These are phyloP conservation scores for Inonotus hispidus DNA, from an alignment of 1,284 basidiomycete species.

Conservation along the genomic window DNA sequence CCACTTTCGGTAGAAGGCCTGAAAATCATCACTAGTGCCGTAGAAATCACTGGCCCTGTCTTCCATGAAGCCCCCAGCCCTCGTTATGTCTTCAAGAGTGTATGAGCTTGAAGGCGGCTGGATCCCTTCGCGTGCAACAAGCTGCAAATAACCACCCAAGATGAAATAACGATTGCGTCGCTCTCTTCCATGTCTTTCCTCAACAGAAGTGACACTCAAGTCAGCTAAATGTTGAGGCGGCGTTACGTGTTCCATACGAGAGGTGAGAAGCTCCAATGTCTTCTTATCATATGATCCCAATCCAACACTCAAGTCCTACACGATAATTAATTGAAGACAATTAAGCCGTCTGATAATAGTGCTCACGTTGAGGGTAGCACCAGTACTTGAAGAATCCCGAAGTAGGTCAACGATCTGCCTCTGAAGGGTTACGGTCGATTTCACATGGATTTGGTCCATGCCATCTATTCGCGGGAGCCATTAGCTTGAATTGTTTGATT, in stretches of 20 bases:
- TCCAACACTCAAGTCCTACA: slow-evolving; percentile 59
- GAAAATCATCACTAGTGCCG: slow-evolving; percentile 35
- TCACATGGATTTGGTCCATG: slow-evolving; percentile 30
- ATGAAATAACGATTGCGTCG: slow-evolving; percentile 78
- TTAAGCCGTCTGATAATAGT: slow-evolving; percentile 18
- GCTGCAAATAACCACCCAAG: slow-evolving; percentile 47
- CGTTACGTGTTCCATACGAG: slow-evolving; percentile 53
- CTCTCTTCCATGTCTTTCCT: slow-evolving; percentile 76
- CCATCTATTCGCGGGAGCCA: neutral
- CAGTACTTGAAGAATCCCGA: slow-evolving; percentile 55
- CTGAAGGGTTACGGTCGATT: slow-evolving; percentile 60
- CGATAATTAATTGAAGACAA: slow-evolving; percentile 15
- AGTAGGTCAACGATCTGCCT: slow-evolving; percentile 70
- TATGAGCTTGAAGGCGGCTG: slow-evolving; percentile 41
- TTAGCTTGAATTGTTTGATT: neutral
- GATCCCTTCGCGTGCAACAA: slow-evolving; percentile 54
- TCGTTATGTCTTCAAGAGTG: slow-evolving; percentile 40
- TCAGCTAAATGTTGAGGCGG: slow-evolving; percentile 69
- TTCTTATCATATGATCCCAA: slow-evolving; percentile 71
- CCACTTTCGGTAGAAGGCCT: slow-evolving; percentile 39
- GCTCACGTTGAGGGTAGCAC: slow-evolving; percentile 69
- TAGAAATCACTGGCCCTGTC: slow-evolving; percentile 48
- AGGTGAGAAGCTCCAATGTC: slow-evolving; percentile 71
- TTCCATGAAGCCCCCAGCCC: slow-evolving; percentile 48
- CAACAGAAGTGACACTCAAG: slow-evolving; percentile 56